Base-by-base conservation (phyloP, 2,329 filamentous ascomycete species). In the Neonectria hederae region DNA sequence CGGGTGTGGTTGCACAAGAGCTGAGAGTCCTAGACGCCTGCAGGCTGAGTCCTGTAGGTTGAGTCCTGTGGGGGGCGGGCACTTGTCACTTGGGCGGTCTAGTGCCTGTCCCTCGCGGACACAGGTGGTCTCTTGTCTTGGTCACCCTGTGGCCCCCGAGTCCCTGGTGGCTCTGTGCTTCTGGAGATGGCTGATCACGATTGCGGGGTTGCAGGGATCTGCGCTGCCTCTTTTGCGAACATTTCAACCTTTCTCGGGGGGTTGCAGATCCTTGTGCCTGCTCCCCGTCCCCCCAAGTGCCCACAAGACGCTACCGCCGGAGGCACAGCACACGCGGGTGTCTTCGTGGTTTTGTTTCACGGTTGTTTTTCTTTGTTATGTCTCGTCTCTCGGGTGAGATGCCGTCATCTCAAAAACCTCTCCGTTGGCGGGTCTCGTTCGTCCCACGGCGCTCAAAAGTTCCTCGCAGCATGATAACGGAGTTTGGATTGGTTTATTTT, bases 391-490 rank as follows among this genome's bases (percentile, higher is more conserved):
- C 57, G 46, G 62, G 66, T 45, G 58, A 49, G 57, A 53, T 21
- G 52, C 52, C 22, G 53, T 52, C 55, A 40, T 24, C 26, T 19
- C 46, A 30, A 22, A 22, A 13, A 45, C 40, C 40, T n/a, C 46
- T 62, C 54, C 24, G 43, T 53, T 40, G 53, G 42, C 26, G 53
- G 46, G 64, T 57, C 43, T 54, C 48, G 42, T 66, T 51, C 48
- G 42, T 66, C 61, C 67, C 63, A 42, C 63, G 70, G 70, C 70
- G 70, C 69, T 70, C 56, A 72, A 72, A 72, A 72, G 70, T 72
- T 69, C 60, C 24, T 63, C 59, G 60, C 67, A 70, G 71, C 54
- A 63, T 63, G 57, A 66, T 65, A 63, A 55, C 61, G 70, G 68
- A 71, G 68, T 71, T 71, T 71, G 52, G 60, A 54, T 43, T 49